phyloP scores from a whole-genome alignment of 2,329 filamentous ascomycete species.

The Diaporthe citriasiana region DNA sequence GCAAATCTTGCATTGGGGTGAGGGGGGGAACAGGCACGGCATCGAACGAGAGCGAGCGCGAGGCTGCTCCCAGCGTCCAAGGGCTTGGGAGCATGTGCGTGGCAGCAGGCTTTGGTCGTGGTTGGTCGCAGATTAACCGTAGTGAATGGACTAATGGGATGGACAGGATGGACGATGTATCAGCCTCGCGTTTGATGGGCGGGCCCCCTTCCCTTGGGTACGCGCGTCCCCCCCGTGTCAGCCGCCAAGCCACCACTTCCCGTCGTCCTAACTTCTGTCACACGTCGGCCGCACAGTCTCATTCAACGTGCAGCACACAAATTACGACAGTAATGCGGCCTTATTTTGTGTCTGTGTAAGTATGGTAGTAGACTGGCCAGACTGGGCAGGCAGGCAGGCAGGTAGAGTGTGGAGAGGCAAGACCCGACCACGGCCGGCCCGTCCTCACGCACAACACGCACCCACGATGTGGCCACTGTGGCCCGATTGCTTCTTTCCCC shows the following conservation, averaged over 20 bases:
- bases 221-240: conserved; percentile 27
- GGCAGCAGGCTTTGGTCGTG: not conserved
- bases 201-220: not conserved
- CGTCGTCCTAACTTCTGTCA: conserved; percentile 33
- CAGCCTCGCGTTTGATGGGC: conserved; percentile 33
- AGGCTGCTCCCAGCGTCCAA: not conserved
- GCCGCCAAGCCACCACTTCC: conserved; percentile 16
- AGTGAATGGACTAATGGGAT: no score
- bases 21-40: not conserved
- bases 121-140: not conserved
- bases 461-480: conserved; percentile 29
- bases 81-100: no score
- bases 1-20: not conserved
- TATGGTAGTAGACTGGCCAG: not conserved
- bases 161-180: not conserved
- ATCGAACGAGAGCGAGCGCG: conserved; percentile 13
- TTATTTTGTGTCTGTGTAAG: not conserved
- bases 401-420: not conserved
- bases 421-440: conserved; percentile 5
- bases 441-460: not conserved
- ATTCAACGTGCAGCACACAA: not conserved
- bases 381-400: not conserved
- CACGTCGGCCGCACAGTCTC: not conserved
- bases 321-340: not conserved
- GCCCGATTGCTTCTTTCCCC: not conserved